These are phyloP conservation scores for Tetrahymena thermophila DNA, from an alignment of 73 alveolate species.

Conservation along the genomic window DNA sequence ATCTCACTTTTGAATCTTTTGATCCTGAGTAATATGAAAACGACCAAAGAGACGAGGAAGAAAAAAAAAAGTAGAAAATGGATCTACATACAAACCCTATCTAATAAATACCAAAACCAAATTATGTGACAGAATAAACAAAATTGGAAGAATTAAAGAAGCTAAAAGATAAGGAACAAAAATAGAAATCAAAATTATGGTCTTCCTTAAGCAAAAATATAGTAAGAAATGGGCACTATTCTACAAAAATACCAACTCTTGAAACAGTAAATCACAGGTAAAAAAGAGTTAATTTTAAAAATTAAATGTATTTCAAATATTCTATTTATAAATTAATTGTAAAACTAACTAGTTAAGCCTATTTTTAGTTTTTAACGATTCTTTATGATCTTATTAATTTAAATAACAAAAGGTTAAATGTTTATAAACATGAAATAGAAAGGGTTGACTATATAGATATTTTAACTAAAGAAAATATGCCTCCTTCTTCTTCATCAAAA, in stretches of 20 bases:
- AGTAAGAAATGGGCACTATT: slow-evolving; percentile 22
- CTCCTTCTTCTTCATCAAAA: not conserved
- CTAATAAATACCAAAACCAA: not conserved
- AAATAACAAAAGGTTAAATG: not conserved
- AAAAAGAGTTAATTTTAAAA: slow-evolving; percentile 3
- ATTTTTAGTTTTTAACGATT: no score
- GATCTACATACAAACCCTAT: not conserved
- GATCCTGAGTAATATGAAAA: slow-evolving; percentile 3
- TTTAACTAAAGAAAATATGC: slow-evolving; percentile 5
- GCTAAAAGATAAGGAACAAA: slow-evolving; percentile 14
- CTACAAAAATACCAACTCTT: slow-evolving; percentile 26
- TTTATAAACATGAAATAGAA: slow-evolving; percentile 10
- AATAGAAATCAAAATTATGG: slow-evolving; percentile 21
- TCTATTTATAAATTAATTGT: no score
- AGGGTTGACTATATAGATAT: slow-evolving; percentile 37
- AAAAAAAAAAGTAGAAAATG: not conserved
- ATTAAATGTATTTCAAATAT: not conserved
- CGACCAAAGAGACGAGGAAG: not conserved
- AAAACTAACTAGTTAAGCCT: no score
- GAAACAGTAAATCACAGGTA: slow-evolving; percentile 40
- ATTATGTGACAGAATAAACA: not conserved
- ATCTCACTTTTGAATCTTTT: slow-evolving; percentile 6
- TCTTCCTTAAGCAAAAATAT: slow-evolving; percentile 26
- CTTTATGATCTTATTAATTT: no score
- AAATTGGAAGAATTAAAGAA: not conserved